phyloP scores from a whole-genome alignment of 1,284 basidiomycete genomes.

The Ganoderma leucocontextum region DNA sequence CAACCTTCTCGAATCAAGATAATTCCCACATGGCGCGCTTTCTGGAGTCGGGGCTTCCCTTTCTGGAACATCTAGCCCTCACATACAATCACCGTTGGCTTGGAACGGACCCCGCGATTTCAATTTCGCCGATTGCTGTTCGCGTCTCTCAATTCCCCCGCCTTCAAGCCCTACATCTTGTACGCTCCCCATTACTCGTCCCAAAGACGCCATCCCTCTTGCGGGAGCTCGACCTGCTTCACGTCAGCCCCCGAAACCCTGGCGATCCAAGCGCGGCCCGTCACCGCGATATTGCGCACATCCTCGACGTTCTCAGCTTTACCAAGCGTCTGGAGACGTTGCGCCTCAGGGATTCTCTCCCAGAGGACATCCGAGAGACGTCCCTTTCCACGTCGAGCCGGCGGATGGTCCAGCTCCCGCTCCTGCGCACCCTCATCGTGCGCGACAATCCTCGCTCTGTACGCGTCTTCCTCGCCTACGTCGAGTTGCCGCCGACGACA shows the following conservation, averaged over 20 bases:
- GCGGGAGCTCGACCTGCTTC: not conserved
- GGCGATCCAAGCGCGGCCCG: not conserved
- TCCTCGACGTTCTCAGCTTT: not conserved
- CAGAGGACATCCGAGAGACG: not conserved
- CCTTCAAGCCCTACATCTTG: not conserved
- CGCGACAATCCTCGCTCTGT: not conserved
- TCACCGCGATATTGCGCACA: not conserved
- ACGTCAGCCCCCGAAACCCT: not conserved
- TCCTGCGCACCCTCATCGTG: not conserved
- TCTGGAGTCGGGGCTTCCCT: not conserved
- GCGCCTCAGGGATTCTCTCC: not conserved
- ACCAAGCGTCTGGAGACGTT: not conserved
- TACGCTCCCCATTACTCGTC: not conserved
- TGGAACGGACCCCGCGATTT: too few species aligned
- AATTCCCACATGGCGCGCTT: not conserved
- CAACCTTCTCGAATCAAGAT: not conserved
- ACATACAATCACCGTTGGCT: too few species aligned
- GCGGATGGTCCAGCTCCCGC: not conserved
- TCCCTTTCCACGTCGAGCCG: not conserved
- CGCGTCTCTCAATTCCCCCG: not conserved
- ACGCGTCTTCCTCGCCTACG: not conserved
- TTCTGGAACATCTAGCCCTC: not conserved
- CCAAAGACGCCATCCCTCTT: not conserved
- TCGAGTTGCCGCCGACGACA: not conserved
- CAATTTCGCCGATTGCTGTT: not conserved